phyloP scores from a whole-genome alignment of 768 basidiomycete species.

The Gautieria morchelliformis region DNA sequence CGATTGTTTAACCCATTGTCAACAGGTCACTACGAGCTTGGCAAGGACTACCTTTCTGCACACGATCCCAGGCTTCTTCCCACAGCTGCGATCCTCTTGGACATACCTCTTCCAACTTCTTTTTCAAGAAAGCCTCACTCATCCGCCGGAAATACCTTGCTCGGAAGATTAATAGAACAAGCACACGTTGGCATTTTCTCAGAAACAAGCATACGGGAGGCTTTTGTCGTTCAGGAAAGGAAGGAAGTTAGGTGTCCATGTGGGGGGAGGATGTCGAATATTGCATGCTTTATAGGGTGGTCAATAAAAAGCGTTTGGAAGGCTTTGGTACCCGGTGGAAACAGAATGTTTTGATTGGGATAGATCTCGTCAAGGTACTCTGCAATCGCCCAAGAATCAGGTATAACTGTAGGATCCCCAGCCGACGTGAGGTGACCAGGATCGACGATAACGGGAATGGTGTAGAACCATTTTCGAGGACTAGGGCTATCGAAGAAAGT shows the following conservation, averaged over 20 bases:
- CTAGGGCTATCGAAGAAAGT: constrained; percentile 31
- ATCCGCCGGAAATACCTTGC: constrained; percentile 28
- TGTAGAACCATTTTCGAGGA: constrained; percentile 32
- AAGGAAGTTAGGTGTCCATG: constrained; percentile 43
- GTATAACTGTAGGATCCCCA: constrained; percentile 25
- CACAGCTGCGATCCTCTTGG: constrained; percentile 22
- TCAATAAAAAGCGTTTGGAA: constrained; percentile 28
- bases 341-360: constrained; percentile 37
- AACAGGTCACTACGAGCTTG: constrained; percentile 8
- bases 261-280: constrained; percentile 41
- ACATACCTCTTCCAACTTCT: constrained; percentile 26
- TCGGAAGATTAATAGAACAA: not conserved
- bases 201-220: not conserved
- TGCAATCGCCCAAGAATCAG: constrained; percentile 38
- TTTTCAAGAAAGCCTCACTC: constrained; percentile 23
- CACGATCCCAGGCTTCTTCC: constrained; percentile 28
- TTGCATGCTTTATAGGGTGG: constrained; percentile 32
- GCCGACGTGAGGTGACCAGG: constrained; percentile 25
- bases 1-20: not conserved
- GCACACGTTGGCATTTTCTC: not conserved
- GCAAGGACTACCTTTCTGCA: constrained; percentile 24
- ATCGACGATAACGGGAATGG: constrained; percentile 43
- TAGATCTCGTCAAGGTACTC: no score
- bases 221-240: not conserved
- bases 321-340: constrained; percentile 30